Evolutionary conservation across 805 yeast species (phyloP), one percentile per base, ranked within the genome.

Genomic region (Kazachstania psychrophila): DNA sequence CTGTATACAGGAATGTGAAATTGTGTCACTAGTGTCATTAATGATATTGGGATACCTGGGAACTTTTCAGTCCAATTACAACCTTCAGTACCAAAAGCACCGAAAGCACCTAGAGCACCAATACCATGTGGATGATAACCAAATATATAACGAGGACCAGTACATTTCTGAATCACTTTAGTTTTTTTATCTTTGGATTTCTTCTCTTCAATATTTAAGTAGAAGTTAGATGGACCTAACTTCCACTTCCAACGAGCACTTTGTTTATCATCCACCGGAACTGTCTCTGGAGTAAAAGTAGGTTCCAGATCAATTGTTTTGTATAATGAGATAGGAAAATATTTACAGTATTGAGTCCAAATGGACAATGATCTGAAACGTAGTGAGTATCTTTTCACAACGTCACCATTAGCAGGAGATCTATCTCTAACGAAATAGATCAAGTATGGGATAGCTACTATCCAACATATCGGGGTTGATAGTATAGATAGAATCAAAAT

Each of bases 71-170:
- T 64, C 69, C 82, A 79, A 17, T 73, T 69, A 4, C 86, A 77
- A 16, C 94, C 89, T 42, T 88, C 87, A 4, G 94, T 83, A 0
- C 80, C 86, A 43, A 88, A 65, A 0, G 79, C 77, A 1, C 95
- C 95, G 56, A 88, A 77, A 1, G 80, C 88, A 2, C 96, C 96
- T 72, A 88, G 70, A 1, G 95, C 83, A 10, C 88, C 87, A 12
- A 89, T 88, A 0, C 98, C 98, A 58, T 92, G 98, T 0, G 98
- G 98, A 58, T 88, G 96, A 52, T 85, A 79, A 0, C 96, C 94
- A 60, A 89, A 89, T 2, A 89, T 74, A 58, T 92, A 89, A 25
- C 80, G 64, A 2, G 85, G 88, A 0, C 86, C 89, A 3, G 75
- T 46, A 11, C 44, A 40, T 61, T 33, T 69, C 60, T 36, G 51